Evolutionary conservation across 768 basidiomycete species (phyloP).

Genomic region (Termitomyces sp.): DNA sequence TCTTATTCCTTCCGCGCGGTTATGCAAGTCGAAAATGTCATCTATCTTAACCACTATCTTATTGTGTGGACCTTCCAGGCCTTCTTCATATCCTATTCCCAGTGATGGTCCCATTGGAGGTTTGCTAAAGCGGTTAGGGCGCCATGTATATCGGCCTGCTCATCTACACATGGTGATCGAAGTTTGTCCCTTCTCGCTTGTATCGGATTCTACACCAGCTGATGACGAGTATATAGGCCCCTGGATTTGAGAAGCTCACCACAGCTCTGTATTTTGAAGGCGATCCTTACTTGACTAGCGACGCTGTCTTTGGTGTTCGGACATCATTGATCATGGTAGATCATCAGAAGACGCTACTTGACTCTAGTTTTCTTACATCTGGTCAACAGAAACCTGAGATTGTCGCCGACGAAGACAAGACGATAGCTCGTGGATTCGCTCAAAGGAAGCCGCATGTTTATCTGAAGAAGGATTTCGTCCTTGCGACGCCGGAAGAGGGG

Average conservation of each 20-base stretch:
- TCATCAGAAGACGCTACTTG: slow-evolving; percentile 4
- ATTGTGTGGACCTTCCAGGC: slow-evolving; percentile 21
- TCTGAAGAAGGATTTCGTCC: slow-evolving; percentile 35
- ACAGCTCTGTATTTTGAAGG: slow-evolving; percentile 75
- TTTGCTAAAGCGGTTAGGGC: slow-evolving; percentile 46
- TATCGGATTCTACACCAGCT: not conserved
- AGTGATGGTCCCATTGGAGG: slow-evolving; percentile 72
- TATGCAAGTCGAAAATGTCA: slow-evolving; percentile 31
- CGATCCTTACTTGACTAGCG: slow-evolving; percentile 60
- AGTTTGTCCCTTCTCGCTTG: slow-evolving; percentile 24
- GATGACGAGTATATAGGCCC: slow-evolving; percentile 33
- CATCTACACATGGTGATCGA: slow-evolving; percentile 75
- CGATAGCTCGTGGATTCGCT: slow-evolving; percentile 49
- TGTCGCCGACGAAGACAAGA: slow-evolving; percentile 47
- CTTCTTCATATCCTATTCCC: slow-evolving; percentile 70
- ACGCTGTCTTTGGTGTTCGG: slow-evolving; percentile 82
- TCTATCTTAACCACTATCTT: not conserved
- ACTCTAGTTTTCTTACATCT: not conserved
- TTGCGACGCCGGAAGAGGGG: slow-evolving; percentile 36
- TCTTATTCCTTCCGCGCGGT: slow-evolving; percentile 67
- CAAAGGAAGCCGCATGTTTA: slow-evolving; percentile 32
- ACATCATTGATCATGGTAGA: slow-evolving; percentile 70
- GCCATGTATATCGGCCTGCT: slow-evolving; percentile 75
- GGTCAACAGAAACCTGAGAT: slow-evolving; percentile 41
- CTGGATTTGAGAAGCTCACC: slow-evolving; percentile 65